Evolutionary conservation across 2,329 filamentous ascomycete species (phyloP).

Genomic region (Herpomyces periplanetae): DNA sequence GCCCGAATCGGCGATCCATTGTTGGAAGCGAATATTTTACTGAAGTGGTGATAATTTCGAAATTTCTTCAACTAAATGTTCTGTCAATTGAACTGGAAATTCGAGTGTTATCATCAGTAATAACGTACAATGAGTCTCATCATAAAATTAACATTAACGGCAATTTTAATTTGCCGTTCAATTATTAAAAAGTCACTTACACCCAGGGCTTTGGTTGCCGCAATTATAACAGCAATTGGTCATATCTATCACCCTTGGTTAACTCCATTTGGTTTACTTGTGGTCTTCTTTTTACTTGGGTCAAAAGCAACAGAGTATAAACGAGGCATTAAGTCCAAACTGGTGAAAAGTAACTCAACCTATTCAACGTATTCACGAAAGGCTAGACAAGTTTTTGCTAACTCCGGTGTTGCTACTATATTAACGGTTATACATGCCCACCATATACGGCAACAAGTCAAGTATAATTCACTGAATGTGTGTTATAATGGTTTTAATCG

Average conservation of each 20-base stretch:
- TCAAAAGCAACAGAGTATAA: conserved; percentile 41
- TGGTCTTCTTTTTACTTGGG: conserved; percentile 52
- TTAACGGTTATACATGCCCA: conserved; percentile 14
- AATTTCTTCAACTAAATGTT: no score
- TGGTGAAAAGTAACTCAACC: conserved; percentile 14
- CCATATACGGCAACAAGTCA: not conserved
- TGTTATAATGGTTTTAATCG: conserved; percentile 7
- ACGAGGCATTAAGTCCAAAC: conserved; percentile 1
- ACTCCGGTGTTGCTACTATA: conserved; percentile 37
- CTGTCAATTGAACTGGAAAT: no score
- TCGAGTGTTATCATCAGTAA: no score
- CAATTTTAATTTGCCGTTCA: no score
- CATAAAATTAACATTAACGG: no score
- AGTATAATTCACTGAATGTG: conserved; percentile 4
- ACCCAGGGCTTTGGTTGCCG: conserved; percentile 26
- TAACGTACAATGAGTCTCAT: no score
- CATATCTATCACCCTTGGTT: conserved; percentile 83
- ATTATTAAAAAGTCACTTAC: conserved; percentile 62
- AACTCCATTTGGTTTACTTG: conserved; percentile 46
- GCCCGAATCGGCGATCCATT: no score
- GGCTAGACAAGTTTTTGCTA: conserved; percentile 60
- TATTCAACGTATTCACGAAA: conserved; percentile 15
- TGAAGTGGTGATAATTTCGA: no score
- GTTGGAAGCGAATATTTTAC: no score
- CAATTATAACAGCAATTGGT: conserved; percentile 27